Base-by-base conservation (phyloP, 345 rosid species). In the Cardamine chenopodiifolia region DNA sequence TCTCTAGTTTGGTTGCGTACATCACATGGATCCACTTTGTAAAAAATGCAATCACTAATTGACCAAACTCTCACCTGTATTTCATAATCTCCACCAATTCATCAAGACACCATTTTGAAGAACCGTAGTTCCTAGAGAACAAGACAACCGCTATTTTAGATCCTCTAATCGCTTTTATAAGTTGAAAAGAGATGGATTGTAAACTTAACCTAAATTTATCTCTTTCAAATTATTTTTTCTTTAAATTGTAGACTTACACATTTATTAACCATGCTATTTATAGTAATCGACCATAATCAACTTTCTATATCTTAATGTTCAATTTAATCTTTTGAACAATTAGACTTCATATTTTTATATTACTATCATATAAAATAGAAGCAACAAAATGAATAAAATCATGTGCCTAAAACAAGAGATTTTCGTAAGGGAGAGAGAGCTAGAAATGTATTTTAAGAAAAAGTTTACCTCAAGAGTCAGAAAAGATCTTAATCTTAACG, bases 21-120 rank as follows among this genome's bases (percentile, higher is more conserved):
- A 44, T 70, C 17, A 44, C 45, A 58, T 44, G 66, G 47, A 14
- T 70, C 35, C n/a, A 57, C 73, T 19, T 70, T 29, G 1, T 57
- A 57, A 47, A 70, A 70, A 8, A 69, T n/a, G 42, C 32, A 14
- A 70, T 19, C 23, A 70, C 66, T 45, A 58, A 58, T 22, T 70
- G 74, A 58, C 58, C 74, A 45, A 58, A 22, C 25, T 70, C 66
- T 45, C 45, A 23, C 26, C 57, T 58, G n/a, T 56, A 57, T 17
- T 69, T 57, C 73, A 69, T 56, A 44, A 57, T 69, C 45, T 69
- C 73, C 22, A 70, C 66, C 66, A 70, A 22, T 20, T 58, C 74
- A 70, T 58, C 25, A 44, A 70, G 66, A 70, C 66, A 58, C 66
- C 65, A 70, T 8, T 45, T 70, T 1, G 73, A 70, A 44, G 65